A percentile compares a stretch with the other conserved stretches of the same genome.
phyloP scores from a whole-genome alignment of 78 protist species.

The Polysphondylium violaceum region DNA sequence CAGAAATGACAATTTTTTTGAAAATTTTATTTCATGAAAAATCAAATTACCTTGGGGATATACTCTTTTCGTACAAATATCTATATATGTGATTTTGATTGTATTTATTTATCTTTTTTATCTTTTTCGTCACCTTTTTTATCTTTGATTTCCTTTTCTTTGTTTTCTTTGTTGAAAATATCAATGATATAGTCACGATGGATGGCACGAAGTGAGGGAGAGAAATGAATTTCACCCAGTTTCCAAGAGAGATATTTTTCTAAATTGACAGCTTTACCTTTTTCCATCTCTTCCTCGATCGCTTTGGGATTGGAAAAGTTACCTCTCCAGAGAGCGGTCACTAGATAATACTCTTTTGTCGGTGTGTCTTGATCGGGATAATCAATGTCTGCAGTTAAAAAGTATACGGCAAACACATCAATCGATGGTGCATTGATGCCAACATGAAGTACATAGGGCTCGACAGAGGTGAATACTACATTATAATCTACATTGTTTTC shows the following conservation, averaged over 20 bases:
- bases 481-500: background rate
- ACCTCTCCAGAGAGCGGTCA: conserved; percentile 24
- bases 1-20: no score
- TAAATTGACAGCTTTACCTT: background rate
- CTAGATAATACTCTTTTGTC: background rate
- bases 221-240: conserved; percentile 10
- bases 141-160: background rate
- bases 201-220: background rate
- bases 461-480: background rate
- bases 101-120: background rate
- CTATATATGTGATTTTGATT: background rate
- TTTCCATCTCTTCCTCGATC: background rate
- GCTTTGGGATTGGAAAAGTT: background rate
- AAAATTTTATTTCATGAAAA: background rate
- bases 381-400: background rate
- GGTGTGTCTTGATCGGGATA: conserved; percentile 1
- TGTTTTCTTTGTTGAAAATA: background rate
- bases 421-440: conserved; percentile 1
- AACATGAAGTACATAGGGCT: background rate
- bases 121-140: background rate
- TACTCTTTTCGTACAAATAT: background rate
- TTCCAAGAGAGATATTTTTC: conserved; percentile 8
- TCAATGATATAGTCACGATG: background rate
- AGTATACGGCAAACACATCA: conserved; percentile 2
- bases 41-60: background rate